These are phyloP conservation scores for Podaxis carcinomalis DNA, from an alignment of 768 basidiomycete species.

Conservation along the genomic window DNA sequence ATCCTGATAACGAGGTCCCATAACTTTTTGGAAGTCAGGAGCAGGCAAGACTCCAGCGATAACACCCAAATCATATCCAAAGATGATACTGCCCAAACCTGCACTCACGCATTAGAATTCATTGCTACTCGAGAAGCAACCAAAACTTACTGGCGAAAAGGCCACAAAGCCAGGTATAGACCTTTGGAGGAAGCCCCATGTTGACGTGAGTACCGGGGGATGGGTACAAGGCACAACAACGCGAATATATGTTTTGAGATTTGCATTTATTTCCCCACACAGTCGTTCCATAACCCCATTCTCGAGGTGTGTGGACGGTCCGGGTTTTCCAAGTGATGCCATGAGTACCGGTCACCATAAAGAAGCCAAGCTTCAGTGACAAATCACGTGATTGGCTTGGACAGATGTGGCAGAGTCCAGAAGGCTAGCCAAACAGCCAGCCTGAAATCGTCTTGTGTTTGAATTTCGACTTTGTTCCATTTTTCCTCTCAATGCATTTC, in stretches of 20 bases:
- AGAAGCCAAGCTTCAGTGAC: no score
- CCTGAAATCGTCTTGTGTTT: no score
- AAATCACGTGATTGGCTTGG: no score
- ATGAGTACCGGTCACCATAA: neutral
- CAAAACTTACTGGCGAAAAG: constrained; percentile 40
- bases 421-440: no score
- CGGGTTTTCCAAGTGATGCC: neutral
- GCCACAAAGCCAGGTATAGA: constrained; percentile 51
- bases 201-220: neutral
- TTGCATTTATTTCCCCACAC: neutral
- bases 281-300: neutral
- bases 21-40: constrained; percentile 31
- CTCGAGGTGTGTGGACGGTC: neutral
- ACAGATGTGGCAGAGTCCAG: no score
- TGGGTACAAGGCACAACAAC: neutral
- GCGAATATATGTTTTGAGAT: neutral
- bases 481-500: no score
- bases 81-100: constrained; percentile 42
- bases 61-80: constrained; percentile 49
- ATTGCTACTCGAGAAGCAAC: neutral
- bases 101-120: neutral
- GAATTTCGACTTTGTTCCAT: no score
- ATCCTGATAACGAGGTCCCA: constrained; percentile 32
- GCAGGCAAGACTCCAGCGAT: constrained; percentile 43
- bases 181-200: constrained; percentile 39